These are phyloP conservation scores for Mentha longifolia DNA, from an alignment of 257 asterid genomes.

Conservation along the genomic window DNA sequence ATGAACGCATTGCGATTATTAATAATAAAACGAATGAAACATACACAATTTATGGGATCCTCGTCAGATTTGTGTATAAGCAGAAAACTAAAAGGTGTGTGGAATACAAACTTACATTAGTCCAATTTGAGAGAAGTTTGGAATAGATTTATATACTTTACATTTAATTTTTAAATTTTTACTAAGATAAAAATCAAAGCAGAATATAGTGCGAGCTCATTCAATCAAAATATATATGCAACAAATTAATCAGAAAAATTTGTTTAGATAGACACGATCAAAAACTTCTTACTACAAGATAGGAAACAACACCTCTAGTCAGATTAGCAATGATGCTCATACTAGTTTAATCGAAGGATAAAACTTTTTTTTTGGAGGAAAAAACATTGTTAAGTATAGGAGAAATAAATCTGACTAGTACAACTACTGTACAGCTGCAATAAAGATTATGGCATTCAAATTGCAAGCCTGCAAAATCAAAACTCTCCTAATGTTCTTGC, in stretches of 20 bases:
- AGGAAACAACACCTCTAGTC: not conserved
- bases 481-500: slow-evolving; percentile 20
- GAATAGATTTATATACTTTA: no score
- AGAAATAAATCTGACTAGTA: slow-evolving; percentile 26
- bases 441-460: slow-evolving; percentile 21
- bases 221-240: not conserved
- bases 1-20: no score
- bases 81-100: no score
- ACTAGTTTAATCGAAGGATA: not conserved
- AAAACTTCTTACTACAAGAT: not conserved
- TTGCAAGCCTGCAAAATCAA: slow-evolving; percentile 24
- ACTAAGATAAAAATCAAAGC: no score
- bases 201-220: not conserved
- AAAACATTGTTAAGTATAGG: slow-evolving; percentile 16
- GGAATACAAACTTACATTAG: no score
- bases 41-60: no score
- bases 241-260: not conserved
- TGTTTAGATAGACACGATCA: not conserved
- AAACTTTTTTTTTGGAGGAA: no score
- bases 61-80: no score
- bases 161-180: no score
- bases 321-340: not conserved
- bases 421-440: slow-evolving; percentile 3
- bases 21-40: no score
- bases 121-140: no score